These are phyloP conservation scores for Ashbya aceris DNA, from an alignment of 1,139 yeast genomes.

Conservation along the genomic window DNA sequence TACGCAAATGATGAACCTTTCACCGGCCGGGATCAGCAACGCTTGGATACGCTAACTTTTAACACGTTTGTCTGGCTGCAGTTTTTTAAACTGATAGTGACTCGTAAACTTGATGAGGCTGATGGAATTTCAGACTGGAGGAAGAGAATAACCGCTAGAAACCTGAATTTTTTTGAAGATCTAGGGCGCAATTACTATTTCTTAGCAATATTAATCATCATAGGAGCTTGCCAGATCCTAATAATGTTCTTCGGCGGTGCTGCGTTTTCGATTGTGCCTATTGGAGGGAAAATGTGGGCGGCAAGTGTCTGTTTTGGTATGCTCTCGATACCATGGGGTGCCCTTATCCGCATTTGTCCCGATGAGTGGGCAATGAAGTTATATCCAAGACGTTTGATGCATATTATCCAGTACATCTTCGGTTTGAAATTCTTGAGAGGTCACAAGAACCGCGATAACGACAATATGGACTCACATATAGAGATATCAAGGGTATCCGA, in stretches of 20 bases:
- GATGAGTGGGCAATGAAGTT: conserved; percentile 61
- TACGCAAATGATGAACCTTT: conserved; percentile 34
- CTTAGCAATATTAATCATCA: conserved; percentile 56
- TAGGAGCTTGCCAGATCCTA: conserved; percentile 74
- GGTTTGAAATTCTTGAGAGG: conserved; percentile 39
- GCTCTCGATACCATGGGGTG: conserved; percentile 73
- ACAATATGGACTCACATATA: conserved; percentile 14
- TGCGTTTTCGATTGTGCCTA: conserved; percentile 59
- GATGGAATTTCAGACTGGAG: conserved; percentile 51
- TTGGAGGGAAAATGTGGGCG: conserved; percentile 83
- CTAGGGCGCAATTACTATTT: conserved; percentile 77
- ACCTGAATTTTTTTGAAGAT: conserved; percentile 76
- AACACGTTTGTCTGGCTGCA: conserved; percentile 97
- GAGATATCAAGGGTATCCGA: conserved; percentile 1
- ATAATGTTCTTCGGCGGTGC: conserved; percentile 98
- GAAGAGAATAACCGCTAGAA: conserved; percentile 49
- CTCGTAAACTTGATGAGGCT: conserved; percentile 86
- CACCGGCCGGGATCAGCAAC: conserved; percentile 42
- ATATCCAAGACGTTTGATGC: conserved; percentile 59
- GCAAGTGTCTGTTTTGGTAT: conserved; percentile 80
- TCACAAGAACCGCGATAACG: conserved; percentile 17
- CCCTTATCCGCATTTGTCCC: conserved; percentile 67
- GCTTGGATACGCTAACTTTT: conserved; percentile 77
- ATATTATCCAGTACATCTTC: conserved; percentile 37
- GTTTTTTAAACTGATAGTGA: conserved; percentile 84